These are phyloP conservation scores for Seiridium unicorne DNA, from an alignment of 2,329 filamentous ascomycete genomes.

Conservation along the genomic window DNA sequence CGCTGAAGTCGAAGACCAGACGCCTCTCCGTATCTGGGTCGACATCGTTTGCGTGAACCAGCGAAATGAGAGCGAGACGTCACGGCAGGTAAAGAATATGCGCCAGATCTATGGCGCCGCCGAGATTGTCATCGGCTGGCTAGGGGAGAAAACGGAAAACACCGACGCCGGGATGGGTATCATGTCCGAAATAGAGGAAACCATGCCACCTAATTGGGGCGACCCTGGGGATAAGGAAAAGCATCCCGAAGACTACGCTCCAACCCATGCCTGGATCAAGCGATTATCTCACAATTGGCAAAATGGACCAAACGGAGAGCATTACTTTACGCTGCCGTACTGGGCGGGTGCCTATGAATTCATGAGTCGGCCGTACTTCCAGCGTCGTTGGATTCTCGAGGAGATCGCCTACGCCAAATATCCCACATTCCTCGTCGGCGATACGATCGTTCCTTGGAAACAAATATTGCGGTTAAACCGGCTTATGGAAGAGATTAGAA, in stretches of 20 bases:
- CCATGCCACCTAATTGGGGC: conserved; percentile 30
- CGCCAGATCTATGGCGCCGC: conserved; percentile 2
- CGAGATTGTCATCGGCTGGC: conserved; percentile 9
- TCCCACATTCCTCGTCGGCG: conserved; percentile 28
- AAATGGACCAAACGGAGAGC: background rate
- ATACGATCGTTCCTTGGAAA: conserved; percentile 33
- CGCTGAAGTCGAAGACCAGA: conserved; percentile 1
- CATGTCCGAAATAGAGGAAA: conserved; percentile 26
- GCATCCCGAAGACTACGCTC: conserved; percentile 33
- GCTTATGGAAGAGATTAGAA: conserved; percentile 32
- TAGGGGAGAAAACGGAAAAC: conserved; percentile 1
- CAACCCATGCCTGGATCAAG: conserved; percentile 27
- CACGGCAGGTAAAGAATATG: conserved; percentile 3
- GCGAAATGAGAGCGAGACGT: conserved; percentile 3
- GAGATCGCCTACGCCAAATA: conserved; percentile 32
- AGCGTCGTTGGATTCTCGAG: conserved; percentile 35
- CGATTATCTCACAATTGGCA: conserved; percentile 5
- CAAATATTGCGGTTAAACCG: conserved; percentile 32
- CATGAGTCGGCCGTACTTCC: conserved; percentile 30
- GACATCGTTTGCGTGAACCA: conserved; percentile 11
- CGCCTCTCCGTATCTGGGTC: conserved; percentile 6
- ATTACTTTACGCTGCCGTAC: conserved; percentile 11
- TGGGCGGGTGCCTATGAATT: conserved; percentile 20
- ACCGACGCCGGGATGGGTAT: conserved; percentile 24
- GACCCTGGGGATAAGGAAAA: conserved; percentile 30